These are phyloP conservation scores for Pseudozyma hubeiensis DNA, from an alignment of 1,284 basidiomycete genomes.

Conservation along the genomic window DNA sequence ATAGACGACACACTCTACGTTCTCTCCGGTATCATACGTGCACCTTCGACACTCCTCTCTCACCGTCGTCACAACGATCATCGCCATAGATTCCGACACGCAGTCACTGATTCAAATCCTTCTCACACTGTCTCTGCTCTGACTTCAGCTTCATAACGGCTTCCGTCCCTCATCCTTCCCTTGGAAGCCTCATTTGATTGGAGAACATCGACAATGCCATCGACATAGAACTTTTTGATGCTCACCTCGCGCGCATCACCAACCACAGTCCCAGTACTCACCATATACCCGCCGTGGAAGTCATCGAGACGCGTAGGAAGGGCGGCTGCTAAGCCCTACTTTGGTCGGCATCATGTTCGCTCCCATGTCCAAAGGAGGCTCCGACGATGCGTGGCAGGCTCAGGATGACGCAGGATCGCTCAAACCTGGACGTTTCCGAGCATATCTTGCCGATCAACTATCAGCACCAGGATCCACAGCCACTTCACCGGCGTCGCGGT, in stretches of 20 bases:
- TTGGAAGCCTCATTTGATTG: no score
- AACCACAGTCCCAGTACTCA: not conserved
- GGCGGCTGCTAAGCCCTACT: not conserved
- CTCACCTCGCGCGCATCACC: not conserved
- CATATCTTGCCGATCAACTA: conserved; percentile 49
- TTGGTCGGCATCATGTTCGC: conserved; percentile 37
- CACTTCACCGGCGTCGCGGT: conserved; percentile 11
- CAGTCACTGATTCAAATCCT: no score
- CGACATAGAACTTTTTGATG: not conserved
- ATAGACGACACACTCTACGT: no score
- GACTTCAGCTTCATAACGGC: no score
- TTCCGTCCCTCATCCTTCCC: no score
- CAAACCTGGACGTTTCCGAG: conserved; percentile 49
- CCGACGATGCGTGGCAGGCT: conserved; percentile 50
- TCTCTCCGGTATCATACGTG: no score
- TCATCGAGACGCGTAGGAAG: not conserved
- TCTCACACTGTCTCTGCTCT: no score
- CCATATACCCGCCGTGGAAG: not conserved
- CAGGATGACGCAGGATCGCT: conserved; percentile 51
- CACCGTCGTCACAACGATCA: no score
- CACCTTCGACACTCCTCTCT: no score
- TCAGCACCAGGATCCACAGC: conserved; percentile 5
- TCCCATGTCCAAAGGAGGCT: conserved; percentile 50
- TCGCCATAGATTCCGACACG: no score
- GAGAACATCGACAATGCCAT: not conserved